Evolutionary conservation across 1,284 basidiomycete species (phyloP).

Genomic region (Acaromyces ingoldii): DNA sequence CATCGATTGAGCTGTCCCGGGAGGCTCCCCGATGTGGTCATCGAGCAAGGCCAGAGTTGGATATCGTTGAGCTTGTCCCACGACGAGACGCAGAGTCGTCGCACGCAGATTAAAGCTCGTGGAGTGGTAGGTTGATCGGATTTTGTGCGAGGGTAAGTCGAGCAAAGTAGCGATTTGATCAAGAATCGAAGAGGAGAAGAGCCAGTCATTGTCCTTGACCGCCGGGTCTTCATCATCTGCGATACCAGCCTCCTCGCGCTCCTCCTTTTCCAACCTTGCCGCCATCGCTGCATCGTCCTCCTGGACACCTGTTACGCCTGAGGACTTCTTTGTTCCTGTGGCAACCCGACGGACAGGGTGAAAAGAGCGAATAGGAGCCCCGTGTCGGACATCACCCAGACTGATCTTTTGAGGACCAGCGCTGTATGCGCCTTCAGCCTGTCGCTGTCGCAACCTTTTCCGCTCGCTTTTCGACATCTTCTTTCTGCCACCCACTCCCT

Average conservation of each 20-base stretch:
- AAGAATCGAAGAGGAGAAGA: conserved; percentile 44
- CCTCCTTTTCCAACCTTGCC: conserved; percentile 8
- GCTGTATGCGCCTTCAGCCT: neutral
- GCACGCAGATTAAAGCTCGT: conserved; percentile 36
- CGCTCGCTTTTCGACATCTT: conserved; percentile 19
- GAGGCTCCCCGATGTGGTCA: conserved; percentile 16
- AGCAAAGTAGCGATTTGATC: conserved; percentile 39
- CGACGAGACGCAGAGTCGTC: conserved; percentile 18
- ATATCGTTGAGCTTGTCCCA: conserved; percentile 19
- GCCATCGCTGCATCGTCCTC: conserved; percentile 30
- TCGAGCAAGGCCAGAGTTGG: conserved; percentile 21
- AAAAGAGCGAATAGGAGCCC: conserved; percentile 11
- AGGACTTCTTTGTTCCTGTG: conserved; percentile 13
- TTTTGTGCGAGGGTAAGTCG: conserved; percentile 19
- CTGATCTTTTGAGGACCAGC: conserved; percentile 4
- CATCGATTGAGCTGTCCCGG: conserved; percentile 21
- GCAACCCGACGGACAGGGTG: no score
- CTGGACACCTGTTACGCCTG: neutral
- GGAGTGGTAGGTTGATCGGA: conserved; percentile 31
- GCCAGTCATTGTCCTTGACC: conserved; percentile 43
- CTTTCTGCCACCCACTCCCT: conserved; percentile 21
- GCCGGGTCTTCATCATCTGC: conserved; percentile 35
- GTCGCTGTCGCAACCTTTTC: conserved; percentile 15
- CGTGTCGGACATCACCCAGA: conserved; percentile 40
- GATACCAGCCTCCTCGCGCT: conserved; percentile 9